A percentile compares a stretch with the other conserved stretches of the same genome.
Conservation (phyloP, 345 rosid species). For the Populus ilicifolia region DNA sequence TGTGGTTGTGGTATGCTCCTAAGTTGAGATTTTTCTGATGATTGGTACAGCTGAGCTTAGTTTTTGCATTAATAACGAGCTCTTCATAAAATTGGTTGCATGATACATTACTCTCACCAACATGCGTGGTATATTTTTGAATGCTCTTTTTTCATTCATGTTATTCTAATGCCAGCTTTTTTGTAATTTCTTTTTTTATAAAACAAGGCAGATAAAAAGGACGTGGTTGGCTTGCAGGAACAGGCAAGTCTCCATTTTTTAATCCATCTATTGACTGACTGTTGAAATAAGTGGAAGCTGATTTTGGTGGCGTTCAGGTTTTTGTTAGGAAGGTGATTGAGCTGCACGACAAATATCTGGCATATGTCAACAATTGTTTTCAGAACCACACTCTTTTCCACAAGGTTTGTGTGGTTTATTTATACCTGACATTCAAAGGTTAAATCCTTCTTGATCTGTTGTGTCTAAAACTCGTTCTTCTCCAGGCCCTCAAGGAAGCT, state of each 20-base stretch:
- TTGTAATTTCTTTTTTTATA: background rate
- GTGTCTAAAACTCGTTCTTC: background rate
- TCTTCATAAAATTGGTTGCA: background rate
- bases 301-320: constrained; percentile 24
- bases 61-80: background rate
- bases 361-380: constrained; percentile 34
- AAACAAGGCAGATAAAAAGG: constrained; percentile 23
- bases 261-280: background rate
- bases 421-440: background rate
- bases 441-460: background rate
- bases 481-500: constrained; percentile 36
- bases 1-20: background rate
- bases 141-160: background rate
- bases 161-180: constrained; percentile 1
- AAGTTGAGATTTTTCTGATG: background rate
- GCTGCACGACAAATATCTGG: constrained; percentile 40
- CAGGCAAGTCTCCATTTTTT: constrained; percentile 15
- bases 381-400: constrained; percentile 33
- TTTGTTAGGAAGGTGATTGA: constrained; percentile 36
- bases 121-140: background rate
- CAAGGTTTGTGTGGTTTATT: constrained; percentile 23
- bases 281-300: background rate
- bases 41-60: background rate
- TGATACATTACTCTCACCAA: background rate
- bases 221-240: constrained; percentile 24